These are phyloP conservation scores for Oenanthe sinensis DNA, from an alignment of 129 eudicot species.

Conservation along the genomic window DNA sequence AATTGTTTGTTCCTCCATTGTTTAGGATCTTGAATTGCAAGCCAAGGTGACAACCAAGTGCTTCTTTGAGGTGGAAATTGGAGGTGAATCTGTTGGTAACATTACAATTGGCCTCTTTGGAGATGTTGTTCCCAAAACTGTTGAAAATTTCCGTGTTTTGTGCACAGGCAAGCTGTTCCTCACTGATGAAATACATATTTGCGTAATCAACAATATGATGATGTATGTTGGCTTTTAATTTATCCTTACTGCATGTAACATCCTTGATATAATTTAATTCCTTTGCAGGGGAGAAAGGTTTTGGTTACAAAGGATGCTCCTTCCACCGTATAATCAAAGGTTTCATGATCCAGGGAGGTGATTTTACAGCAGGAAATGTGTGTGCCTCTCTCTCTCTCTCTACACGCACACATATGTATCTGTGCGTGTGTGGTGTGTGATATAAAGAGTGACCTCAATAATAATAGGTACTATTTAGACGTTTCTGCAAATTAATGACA, in stretches of 20 bases:
- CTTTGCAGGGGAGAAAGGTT: constrained; percentile 24
- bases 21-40: constrained; percentile 8
- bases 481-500: neutral
- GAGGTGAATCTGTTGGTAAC: constrained; percentile 17
- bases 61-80: constrained; percentile 23
- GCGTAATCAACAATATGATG: neutral
- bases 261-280: neutral
- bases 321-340: constrained; percentile 23
- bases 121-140: constrained; percentile 21
- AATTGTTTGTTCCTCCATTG: neutral
- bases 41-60: constrained; percentile 14
- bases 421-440: neutral
- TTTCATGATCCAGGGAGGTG: constrained; percentile 27
- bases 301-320: constrained; percentile 26
- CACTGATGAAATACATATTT: neutral
- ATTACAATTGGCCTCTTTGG: constrained; percentile 22
- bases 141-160: constrained; percentile 24
- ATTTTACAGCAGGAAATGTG: constrained; percentile 22
- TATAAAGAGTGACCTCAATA: neutral
- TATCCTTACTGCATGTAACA: neutral
- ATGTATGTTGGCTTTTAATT: neutral
- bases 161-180: constrained; percentile 18
- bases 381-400: constrained; percentile 10
- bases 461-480: neutral
- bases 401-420: neutral